phyloP scores from a whole-genome alignment of 352 stramenopile species.

The Pythium aquatile region DNA sequence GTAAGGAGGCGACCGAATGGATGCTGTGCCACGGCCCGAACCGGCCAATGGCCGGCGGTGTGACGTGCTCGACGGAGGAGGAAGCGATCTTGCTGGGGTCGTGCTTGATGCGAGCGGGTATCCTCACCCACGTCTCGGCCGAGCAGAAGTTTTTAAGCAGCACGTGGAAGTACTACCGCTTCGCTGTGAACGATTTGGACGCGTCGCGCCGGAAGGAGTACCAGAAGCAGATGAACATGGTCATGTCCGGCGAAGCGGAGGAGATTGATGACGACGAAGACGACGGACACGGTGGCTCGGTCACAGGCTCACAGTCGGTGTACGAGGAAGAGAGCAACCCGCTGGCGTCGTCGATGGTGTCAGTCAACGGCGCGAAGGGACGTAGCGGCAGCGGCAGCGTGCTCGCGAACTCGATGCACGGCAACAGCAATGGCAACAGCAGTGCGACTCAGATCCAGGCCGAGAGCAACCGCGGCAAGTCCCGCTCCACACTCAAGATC shows the following conservation, averaged over 20 bases:
- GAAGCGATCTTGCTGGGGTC: constrained; percentile 77
- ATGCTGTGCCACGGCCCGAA: constrained; percentile 86
- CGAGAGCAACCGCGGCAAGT: constrained; percentile 57
- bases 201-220: constrained; percentile 41
- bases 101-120: constrained; percentile 60
- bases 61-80: constrained; percentile 83
- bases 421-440: background rate
- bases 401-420: constrained; percentile 3
- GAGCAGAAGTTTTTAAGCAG: constrained; percentile 75
- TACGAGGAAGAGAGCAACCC: constrained; percentile 53
- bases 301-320: constrained; percentile 50
- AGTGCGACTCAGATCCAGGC: constrained; percentile 17
- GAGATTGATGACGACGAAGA: constrained; percentile 73
- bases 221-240: constrained; percentile 53
- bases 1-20: constrained; percentile 80
- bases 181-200: constrained; percentile 80
- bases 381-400: constrained; percentile 28
- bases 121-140: constrained; percentile 74
- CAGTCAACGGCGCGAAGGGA: constrained; percentile 24
- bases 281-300: constrained; percentile 54
- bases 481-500: constrained; percentile 77
- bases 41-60: constrained; percentile 77
- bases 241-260: constrained; percentile 73
- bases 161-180: constrained; percentile 88
- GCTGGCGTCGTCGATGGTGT: constrained; percentile 27